phyloP scores from a whole-genome alignment of 148 eudicot species.

The Rhododendron molle region DNA sequence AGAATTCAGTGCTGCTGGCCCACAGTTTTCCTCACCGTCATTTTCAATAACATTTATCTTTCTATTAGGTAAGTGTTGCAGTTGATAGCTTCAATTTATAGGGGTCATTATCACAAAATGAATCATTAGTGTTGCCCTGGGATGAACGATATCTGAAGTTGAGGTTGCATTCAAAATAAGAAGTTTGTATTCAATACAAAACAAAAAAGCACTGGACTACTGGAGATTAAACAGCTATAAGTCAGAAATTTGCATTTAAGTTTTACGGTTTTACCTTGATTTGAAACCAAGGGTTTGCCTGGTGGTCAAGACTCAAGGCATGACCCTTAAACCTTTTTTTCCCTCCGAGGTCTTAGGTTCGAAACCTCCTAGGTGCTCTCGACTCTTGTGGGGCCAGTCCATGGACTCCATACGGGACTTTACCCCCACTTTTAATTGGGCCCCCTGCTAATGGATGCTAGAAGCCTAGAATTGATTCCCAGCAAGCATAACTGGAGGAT shows the following conservation, averaged over 20 bases:
- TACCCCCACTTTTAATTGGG: background rate
- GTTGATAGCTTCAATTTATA: background rate
- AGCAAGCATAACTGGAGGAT: too few relatives aligned
- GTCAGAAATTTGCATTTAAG: background rate
- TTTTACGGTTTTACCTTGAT: background rate
- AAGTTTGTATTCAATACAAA: background rate
- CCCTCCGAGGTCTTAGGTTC: background rate
- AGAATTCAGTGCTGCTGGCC: background rate
- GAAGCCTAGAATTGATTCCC: too few relatives aligned
- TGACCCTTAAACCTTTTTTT: too few relatives aligned
- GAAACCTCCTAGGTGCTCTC: background rate
- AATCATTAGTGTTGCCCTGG: background rate
- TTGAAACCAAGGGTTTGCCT: background rate
- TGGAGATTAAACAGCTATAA: background rate
- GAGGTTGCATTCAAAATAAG: background rate
- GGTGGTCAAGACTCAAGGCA: background rate
- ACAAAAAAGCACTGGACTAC: background rate
- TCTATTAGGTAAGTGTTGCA: background rate
- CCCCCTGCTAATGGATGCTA: background rate
- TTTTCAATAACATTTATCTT: background rate
- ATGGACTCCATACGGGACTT: background rate
- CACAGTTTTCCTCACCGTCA: background rate
- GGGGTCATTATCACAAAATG: background rate
- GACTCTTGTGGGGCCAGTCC: background rate
- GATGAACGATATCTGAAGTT: background rate